These are phyloP conservation scores for Hysterium pulicare DNA, from an alignment of 2,329 filamentous ascomycete genomes.

Conservation along the genomic window DNA sequence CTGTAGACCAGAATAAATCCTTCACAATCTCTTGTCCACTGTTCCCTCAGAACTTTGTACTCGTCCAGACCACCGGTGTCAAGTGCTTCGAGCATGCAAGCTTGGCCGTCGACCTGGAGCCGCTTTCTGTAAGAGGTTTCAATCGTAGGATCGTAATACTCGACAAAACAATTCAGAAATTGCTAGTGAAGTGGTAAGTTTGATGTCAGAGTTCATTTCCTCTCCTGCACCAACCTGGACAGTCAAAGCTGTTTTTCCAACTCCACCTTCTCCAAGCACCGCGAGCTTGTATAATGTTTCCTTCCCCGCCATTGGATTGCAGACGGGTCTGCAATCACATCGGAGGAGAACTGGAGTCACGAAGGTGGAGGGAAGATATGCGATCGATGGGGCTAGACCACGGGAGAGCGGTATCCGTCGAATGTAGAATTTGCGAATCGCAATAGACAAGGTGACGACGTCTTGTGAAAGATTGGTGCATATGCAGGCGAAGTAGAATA, in stretches of 20 bases:
- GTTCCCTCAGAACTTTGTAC: conserved; percentile 87
- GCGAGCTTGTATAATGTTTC: conserved; percentile 96
- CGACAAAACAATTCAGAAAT: too few relatives aligned
- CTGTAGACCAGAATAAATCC: conserved; percentile 94
- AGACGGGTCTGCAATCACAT: neutral
- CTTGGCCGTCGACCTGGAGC: conserved; percentile 79
- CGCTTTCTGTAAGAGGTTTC: conserved; percentile 63
- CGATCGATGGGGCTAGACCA: conserved; percentile 3
- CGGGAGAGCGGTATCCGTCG: conserved; percentile 3
- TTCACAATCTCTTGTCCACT: conserved; percentile 94
- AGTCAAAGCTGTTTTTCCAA: conserved; percentile 89
- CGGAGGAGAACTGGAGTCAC: conserved; percentile 3
- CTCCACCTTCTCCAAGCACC: conserved; percentile 89
- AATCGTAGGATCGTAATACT: conserved; percentile 68
- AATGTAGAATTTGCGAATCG: too few relatives aligned
- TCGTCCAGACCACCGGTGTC: conserved; percentile 95
- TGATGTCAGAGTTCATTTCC: neutral
- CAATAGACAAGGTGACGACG: too few relatives aligned
- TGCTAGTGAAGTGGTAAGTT: conserved; percentile 1
- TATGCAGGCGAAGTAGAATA: too few relatives aligned
- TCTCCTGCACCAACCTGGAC: conserved; percentile 87
- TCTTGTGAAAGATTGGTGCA: too few relatives aligned
- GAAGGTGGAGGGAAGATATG: conserved; percentile 3
- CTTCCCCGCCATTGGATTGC: conserved; percentile 72
- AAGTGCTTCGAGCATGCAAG: conserved; percentile 89